phyloP scores from a whole-genome alignment of 2,329 filamentous ascomycete genomes.

The Fusarium sp. region DNA sequence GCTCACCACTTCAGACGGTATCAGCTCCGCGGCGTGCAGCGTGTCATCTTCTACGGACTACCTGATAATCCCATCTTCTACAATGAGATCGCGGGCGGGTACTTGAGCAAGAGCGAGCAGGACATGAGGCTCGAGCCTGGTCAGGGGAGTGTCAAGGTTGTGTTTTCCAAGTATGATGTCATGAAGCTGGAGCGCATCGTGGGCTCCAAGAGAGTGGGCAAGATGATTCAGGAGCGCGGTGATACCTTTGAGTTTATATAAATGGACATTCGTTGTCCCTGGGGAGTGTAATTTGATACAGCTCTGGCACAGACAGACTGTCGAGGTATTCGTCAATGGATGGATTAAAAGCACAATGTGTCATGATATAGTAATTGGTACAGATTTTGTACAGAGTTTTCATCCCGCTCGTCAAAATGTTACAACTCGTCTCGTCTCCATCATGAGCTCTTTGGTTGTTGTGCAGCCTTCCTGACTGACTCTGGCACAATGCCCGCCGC shows the following conservation, averaged over 20 bases:
- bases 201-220: slow-evolving; percentile 78
- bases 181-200: slow-evolving; percentile 89
- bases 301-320: not conserved
- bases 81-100: slow-evolving; percentile 74
- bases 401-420: slow-evolving; percentile 31
- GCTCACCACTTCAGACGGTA: slow-evolving; percentile 98
- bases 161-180: slow-evolving; percentile 90
- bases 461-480: slow-evolving; percentile 36
- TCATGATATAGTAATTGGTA: slow-evolving; percentile 43
- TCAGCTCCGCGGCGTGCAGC: slow-evolving; percentile 78
- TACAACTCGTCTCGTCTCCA: slow-evolving; percentile 34
- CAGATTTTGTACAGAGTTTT: slow-evolving; percentile 45
- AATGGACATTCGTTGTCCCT: slow-evolving; percentile 20
- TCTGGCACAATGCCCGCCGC: slow-evolving; percentile 45
- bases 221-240: slow-evolving; percentile 81
- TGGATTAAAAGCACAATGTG: slow-evolving; percentile 25
- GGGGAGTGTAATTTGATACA: slow-evolving; percentile 11
- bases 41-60: slow-evolving; percentile 87
- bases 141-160: slow-evolving; percentile 64
- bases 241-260: slow-evolving; percentile 97
- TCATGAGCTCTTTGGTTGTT: slow-evolving; percentile 34
- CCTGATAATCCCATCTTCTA: slow-evolving; percentile 90
- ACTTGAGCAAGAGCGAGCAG: slow-evolving; percentile 66
- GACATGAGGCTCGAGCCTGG: slow-evolving; percentile 63
- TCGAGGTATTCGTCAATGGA: slow-evolving; percentile 5